These are phyloP conservation scores for Phoma sp. DNA, from an alignment of 2,329 filamentous ascomycete genomes.

Conservation along the genomic window DNA sequence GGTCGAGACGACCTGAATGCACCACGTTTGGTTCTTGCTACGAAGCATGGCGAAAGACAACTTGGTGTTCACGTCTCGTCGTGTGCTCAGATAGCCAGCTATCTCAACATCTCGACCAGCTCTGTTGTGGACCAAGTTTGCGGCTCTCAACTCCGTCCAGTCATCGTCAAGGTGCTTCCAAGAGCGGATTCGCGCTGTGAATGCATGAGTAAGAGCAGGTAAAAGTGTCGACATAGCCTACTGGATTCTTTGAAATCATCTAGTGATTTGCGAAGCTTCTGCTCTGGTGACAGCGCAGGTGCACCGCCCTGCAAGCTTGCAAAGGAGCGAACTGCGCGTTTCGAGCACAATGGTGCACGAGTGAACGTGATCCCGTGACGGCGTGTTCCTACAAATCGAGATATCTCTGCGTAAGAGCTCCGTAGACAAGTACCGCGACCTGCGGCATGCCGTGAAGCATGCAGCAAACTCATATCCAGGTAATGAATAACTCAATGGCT, in stretches of 20 bases:
- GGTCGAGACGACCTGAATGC: slow-evolving; percentile 61
- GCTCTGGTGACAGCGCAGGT: slow-evolving; percentile 19
- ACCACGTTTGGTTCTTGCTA: slow-evolving; percentile 53
- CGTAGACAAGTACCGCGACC: slow-evolving; percentile 28
- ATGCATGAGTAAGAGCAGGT: background rate
- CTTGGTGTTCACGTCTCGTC: slow-evolving; percentile 71
- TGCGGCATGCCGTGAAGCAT: slow-evolving; percentile 25
- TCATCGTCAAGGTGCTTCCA: slow-evolving; percentile 43
- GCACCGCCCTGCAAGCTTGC: slow-evolving; percentile 6
- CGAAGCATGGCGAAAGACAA: slow-evolving; percentile 73
- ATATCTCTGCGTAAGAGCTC: slow-evolving; percentile 46
- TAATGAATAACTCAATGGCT: background rate
- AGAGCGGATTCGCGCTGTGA: slow-evolving; percentile 9
- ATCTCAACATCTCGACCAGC: slow-evolving; percentile 18
- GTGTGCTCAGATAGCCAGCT: slow-evolving; percentile 73
- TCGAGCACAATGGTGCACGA: slow-evolving; percentile 14
- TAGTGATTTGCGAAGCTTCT: slow-evolving; percentile 32
- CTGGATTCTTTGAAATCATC: slow-evolving; percentile 43
- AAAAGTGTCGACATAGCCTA: slow-evolving; percentile 19
- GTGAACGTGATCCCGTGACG: slow-evolving; percentile 38
- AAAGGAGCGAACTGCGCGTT: slow-evolving; percentile 24
- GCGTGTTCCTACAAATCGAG: slow-evolving; percentile 38
- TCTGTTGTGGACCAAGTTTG: slow-evolving; percentile 8
- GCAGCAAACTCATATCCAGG: slow-evolving; percentile 31
- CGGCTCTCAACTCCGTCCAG: slow-evolving; percentile 27